These are phyloP conservation scores for Beauveria scarabaeidicola DNA, from an alignment of 2,329 filamentous ascomycete genomes.

Conservation along the genomic window DNA sequence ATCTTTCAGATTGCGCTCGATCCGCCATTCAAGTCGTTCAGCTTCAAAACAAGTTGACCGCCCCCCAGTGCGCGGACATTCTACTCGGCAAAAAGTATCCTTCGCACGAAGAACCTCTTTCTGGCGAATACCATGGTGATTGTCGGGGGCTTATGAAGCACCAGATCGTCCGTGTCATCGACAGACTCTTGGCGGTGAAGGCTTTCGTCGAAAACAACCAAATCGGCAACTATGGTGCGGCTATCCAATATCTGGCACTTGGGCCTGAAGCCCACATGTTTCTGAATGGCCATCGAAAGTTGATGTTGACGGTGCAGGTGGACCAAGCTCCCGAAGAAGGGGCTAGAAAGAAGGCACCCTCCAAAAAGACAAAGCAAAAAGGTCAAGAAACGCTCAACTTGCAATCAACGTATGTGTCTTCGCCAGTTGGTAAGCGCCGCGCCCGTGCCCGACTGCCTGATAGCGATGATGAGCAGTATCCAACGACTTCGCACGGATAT, in stretches of 20 bases:
- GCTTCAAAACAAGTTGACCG: conserved; percentile 54
- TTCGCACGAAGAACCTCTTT: conserved; percentile 34
- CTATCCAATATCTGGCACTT: conserved; percentile 60
- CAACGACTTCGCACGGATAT: conserved; percentile 37
- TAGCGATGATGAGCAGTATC: conserved; percentile 27
- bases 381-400: conserved; percentile 32
- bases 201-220: conserved; percentile 63
- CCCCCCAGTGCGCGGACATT: conserved; percentile 76
- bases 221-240: conserved; percentile 48
- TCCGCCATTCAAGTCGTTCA: conserved; percentile 62
- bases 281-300: conserved; percentile 33
- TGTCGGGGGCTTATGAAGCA: conserved; percentile 63
- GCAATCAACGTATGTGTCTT: conserved; percentile 42
- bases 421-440: conserved; percentile 34
- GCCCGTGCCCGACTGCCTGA: conserved; percentile 19
- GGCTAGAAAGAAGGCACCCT: conserved; percentile 13
- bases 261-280: conserved; percentile 36
- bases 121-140: conserved; percentile 55
- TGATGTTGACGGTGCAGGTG: conserved; percentile 36
- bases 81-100: conserved; percentile 62
- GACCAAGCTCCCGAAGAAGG: background rate
- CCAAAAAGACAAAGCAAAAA: conserved; percentile 25
- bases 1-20: conserved; percentile 68
- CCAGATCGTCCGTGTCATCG: conserved; percentile 78
- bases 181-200: conserved; percentile 63